Evolutionary conservation across 2,329 filamentous ascomycete genomes (phyloP), one percentile per base, ranked within the genome.

Genomic region (Polychaeton citri): DNA sequence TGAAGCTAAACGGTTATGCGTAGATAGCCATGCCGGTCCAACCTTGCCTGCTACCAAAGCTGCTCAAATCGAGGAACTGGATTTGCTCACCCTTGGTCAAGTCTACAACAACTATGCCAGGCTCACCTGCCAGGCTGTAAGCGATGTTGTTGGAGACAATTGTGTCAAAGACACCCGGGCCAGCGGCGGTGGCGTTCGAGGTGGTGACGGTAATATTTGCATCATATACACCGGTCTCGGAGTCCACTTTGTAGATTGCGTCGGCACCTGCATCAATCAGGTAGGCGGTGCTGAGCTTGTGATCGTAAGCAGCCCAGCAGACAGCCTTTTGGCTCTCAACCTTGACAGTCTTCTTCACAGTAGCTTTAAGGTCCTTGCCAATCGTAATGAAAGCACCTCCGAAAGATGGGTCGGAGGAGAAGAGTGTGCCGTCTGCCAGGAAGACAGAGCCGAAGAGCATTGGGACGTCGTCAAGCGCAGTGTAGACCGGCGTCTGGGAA

Each of bases 291-390:
- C 36, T 32, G 19, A 38, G 21, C 1, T 12, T 8, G 8, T 31
- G 21, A 17, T 38, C 38, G 21, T 38, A 43, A 3, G 31, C 32
- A 6, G 43, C 33, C 44, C 44, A 47, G 38, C 44, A 47, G 30
- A 38, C 33, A 12, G 43, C 43, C 16, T 12, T 24, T 20, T 45
- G 34, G 12, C 21, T 26, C 8, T 38, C 18, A 12, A 45, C 34
- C 7, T 28, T 30, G 8, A 32, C 40, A 21, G 41, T 36, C 5
- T 18, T 35, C 19, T 17, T 21, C 26, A 39, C 34, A n/a, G 34
- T 37, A 16, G 43, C n/a, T 10, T 21, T 37, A 19, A 36, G 30
- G 31, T 35, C 24, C 12, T 33, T 19, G n/a, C 18, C 21, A 18
- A 45, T 32, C 10, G 32, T 34, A 7, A 47, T 26, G 21, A 47